phyloP scores from a whole-genome alignment of 306 rosid genomes.

The Glycine latifolia region DNA sequence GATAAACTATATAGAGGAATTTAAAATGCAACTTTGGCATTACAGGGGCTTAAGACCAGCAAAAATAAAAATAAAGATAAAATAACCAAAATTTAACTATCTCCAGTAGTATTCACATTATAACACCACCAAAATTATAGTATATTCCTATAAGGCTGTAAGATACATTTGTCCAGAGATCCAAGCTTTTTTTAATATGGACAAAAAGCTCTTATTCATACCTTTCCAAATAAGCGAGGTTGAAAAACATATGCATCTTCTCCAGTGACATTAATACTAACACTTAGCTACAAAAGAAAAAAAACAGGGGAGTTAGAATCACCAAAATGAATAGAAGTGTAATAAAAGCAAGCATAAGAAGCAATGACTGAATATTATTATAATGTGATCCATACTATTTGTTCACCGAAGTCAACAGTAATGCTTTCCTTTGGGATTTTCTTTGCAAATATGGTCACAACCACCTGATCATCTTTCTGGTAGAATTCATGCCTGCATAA shows the following conservation, averaged over 20 bases:
- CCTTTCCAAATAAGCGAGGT: slow-evolving; percentile 88
- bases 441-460: slow-evolving; percentile 85
- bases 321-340: slow-evolving; percentile 9
- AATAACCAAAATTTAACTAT: not conserved
- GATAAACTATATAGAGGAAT: not conserved
- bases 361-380: slow-evolving; percentile 28
- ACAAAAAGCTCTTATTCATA: slow-evolving; percentile 41
- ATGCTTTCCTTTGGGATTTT: slow-evolving; percentile 65
- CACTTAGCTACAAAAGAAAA: slow-evolving; percentile 69
- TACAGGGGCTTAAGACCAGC: not conserved
- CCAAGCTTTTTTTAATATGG: not conserved
- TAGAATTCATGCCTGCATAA: slow-evolving; percentile 77
- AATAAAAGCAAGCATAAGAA: not conserved
- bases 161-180: not conserved
- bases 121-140: not conserved
- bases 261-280: slow-evolving; percentile 65
- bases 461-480: slow-evolving; percentile 82
- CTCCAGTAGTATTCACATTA: not conserved
- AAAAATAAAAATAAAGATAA: not conserved
- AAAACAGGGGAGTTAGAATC: not conserved
- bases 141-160: not conserved
- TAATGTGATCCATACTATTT: slow-evolving; percentile 70
- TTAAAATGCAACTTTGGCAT: slow-evolving; percentile 14
- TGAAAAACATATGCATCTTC: slow-evolving; percentile 76
- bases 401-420: slow-evolving; percentile 78